Percentiles rank a stretch among this genome's conserved stretches.
Evolutionary conservation across 352 stramenopile genomes (phyloP).

Genomic region (Pythium dissotocum): DNA sequence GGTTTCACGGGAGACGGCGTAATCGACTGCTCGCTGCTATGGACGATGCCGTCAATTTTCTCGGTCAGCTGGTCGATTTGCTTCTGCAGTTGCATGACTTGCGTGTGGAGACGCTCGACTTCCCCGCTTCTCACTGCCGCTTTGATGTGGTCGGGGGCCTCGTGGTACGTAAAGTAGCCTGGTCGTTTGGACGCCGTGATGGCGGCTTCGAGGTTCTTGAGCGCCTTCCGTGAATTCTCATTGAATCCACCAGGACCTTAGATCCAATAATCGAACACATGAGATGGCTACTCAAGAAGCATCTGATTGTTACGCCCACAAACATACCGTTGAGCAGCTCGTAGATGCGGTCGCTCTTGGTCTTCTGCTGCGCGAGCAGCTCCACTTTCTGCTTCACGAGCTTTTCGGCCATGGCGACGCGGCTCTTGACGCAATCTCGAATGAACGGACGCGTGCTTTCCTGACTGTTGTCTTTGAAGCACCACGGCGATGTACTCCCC

Average conservation of each 20-base stretch:
- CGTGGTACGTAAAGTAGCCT: conserved; percentile 75
- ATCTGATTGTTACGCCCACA: not conserved
- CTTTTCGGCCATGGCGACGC: conserved; percentile 39
- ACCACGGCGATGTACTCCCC: not conserved
- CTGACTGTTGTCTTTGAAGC: too few species aligned
- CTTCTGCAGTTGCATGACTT: conserved; percentile 65
- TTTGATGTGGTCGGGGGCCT: conserved; percentile 62
- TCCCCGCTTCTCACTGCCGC: conserved; percentile 52
- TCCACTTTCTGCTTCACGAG: conserved; percentile 80
- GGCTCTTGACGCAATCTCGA: not conserved
- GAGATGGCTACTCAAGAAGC: too few species aligned
- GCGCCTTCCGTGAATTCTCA: conserved; percentile 69
- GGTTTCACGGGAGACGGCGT: conserved; percentile 9
- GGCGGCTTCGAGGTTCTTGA: conserved; percentile 79
- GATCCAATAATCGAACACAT: too few species aligned
- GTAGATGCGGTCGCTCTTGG: conserved; percentile 61
- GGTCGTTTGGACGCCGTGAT: conserved; percentile 74
- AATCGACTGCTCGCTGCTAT: conserved; percentile 7
- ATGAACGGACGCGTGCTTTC: not conserved
- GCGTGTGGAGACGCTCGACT: conserved; percentile 56
- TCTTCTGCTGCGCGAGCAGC: conserved; percentile 66
- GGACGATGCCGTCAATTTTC: conserved; percentile 39
- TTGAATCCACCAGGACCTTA: conserved; percentile 67
- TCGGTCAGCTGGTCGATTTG: conserved; percentile 67
- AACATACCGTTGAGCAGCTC: conserved; percentile 51